Base-by-base conservation (phyloP, 495 filamentous ascomycete species). In the Astrocystis sublimbata region DNA sequence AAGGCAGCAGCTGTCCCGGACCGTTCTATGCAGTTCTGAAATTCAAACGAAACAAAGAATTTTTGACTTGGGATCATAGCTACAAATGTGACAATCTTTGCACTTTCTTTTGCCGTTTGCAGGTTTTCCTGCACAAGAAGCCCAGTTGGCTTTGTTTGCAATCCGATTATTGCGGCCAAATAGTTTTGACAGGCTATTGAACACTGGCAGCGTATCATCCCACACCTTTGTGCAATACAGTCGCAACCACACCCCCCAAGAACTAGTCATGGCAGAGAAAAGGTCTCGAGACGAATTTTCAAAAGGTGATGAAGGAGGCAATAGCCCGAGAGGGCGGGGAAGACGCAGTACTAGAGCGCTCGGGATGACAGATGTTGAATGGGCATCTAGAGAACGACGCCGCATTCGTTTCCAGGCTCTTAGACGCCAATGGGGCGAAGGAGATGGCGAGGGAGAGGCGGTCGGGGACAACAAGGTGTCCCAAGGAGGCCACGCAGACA, bases 21-120 rank as follows among this genome's bases (percentile, higher is more conserved):
- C 60, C 56, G 50, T n/a, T 43, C 51, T 49, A n/a, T 54, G 33
- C 38, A 55, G 50, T 36, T 41, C 46, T 28, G 21, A 33, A 54
- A 63, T 49, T 57, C 67, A 58, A 53, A 61, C 68, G 64, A 57
- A 62, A 72, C 68, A 70, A 72, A 72, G 70, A 72, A 68, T 64
- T 58, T 3, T 15, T 36, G 17, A 23, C 23, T 41, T 8, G 51
- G 43, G 36, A 42, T 36, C 50, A 30, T 56, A 41, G 40, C 47
- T 36, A 35, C 21, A 56, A 59, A 40, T 70, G 59, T 68, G 65
- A 70, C 70, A 72, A 50, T 61, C 38, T 46, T 55, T 52, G 30
- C 19, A 65, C 38, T 35, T 46, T 46, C 28, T 33, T 42, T 57
- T 64, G 45, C 70, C 65, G 70, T 70, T 70, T 72, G 65, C 70